phyloP scores from a whole-genome alignment of 2,329 filamentous ascomycete genomes.

The Aspergillus clavatus region DNA sequence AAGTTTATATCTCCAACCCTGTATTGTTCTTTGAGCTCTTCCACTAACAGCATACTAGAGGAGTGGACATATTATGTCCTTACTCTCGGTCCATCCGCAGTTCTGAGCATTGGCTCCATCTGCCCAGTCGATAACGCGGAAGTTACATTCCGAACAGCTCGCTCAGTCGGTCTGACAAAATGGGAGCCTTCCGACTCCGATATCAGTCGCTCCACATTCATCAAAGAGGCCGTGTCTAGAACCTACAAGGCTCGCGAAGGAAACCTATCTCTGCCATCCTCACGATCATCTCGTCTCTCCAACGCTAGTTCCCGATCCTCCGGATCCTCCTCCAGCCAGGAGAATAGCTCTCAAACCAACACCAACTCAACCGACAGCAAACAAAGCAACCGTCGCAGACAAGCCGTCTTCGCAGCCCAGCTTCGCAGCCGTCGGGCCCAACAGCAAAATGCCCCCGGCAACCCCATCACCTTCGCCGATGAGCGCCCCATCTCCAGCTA shows the following conservation, averaged over 20 bases:
- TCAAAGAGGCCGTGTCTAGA: conserved; percentile 57
- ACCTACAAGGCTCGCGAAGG: conserved; percentile 50
- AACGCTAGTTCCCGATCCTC: conserved; percentile 11
- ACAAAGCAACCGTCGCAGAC: conserved; percentile 25
- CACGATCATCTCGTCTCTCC: conserved; percentile 2
- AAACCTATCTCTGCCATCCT: conserved; percentile 4
- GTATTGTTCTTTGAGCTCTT: background rate
- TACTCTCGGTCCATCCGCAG: conserved; percentile 53
- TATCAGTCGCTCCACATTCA: conserved; percentile 51
- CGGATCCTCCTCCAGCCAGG: conserved; percentile 10
- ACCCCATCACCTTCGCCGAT: conserved; percentile 20
- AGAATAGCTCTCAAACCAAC: conserved; percentile 7
- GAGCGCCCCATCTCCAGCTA: conserved; percentile 41
- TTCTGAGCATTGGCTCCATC: conserved; percentile 48
- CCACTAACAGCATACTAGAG: conserved; percentile 37
- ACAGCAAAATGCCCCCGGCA: conserved; percentile 8
- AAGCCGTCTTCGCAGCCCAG: conserved; percentile 30
- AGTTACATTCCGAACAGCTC: conserved; percentile 50
- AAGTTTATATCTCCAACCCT: background rate
- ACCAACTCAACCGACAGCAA: conserved; percentile 7
- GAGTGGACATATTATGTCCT: conserved; percentile 59
- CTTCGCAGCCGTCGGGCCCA: conserved; percentile 26
- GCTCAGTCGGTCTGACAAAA: conserved; percentile 51
- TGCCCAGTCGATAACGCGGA: conserved; percentile 36
- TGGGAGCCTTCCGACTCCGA: conserved; percentile 50